Conservation (phyloP, 208 protist species). For the Leishmania braziliensis region DNA sequence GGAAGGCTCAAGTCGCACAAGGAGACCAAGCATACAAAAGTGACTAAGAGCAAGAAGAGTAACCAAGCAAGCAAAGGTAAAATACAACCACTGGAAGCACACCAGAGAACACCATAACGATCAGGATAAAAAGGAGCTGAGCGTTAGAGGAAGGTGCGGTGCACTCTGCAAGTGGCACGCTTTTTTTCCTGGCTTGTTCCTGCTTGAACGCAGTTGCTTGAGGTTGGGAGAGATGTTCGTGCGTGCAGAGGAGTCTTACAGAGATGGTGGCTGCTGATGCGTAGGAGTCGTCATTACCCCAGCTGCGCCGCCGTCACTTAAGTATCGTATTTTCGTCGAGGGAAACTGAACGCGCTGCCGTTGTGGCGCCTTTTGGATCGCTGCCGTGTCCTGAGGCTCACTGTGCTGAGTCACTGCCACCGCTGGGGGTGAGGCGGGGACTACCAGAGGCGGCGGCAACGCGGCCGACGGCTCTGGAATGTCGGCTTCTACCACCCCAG, state of each 20-base stretch:
- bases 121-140: not conserved
- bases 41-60: not conserved
- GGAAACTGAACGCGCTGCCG: conserved; percentile 27
- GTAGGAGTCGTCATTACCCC: not conserved
- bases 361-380: not conserved
- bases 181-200: not conserved
- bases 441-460: not conserved
- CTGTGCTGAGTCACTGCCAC: not conserved
- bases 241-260: not conserved
- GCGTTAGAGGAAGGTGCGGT: not conserved
- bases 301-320: not conserved
- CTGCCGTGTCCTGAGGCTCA: not conserved
- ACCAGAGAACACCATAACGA: not conserved
- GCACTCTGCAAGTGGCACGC: not conserved
- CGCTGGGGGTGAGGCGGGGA: not conserved
- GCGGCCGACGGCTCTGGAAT: not conserved
- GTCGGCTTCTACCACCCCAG: not conserved
- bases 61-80: not conserved
- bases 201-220: not conserved
- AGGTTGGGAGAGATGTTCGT: not conserved
- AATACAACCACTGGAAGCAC: not conserved
- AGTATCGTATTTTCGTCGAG: conserved; percentile 23
- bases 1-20: not conserved
- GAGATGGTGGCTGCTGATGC: not conserved
- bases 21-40: not conserved